phyloP scores from a whole-genome alignment of 495 filamentous ascomycete species.

The Penicillium egyptiacum region DNA sequence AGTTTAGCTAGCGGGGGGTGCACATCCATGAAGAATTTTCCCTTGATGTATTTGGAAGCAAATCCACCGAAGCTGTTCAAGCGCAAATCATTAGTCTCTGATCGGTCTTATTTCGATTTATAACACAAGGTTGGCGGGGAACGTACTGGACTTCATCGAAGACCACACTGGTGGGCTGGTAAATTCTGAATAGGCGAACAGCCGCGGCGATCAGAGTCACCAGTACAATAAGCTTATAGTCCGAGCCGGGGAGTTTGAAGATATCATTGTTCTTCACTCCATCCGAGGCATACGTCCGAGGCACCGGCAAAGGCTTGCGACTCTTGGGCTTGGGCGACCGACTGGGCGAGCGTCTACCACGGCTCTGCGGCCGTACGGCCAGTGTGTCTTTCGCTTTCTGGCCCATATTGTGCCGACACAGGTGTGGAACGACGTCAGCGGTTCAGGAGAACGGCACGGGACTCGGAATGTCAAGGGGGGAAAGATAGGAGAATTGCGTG shows the following conservation, averaged over 20 bases:
- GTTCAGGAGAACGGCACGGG: constrained; percentile 10
- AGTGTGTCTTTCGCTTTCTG: constrained; percentile 43
- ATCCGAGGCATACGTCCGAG: constrained; percentile 49
- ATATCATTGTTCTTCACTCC: constrained; percentile 55
- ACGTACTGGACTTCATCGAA: constrained; percentile 99
- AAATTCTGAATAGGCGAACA: constrained; percentile 92
- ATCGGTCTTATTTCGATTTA: background rate
- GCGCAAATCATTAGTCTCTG: constrained; percentile 3
- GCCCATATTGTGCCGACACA: constrained; percentile 29
- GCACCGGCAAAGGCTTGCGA: constrained; percentile 30
- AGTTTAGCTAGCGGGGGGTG: constrained; percentile 97
- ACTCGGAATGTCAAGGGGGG: background rate
- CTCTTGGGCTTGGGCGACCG: constrained; percentile 45
- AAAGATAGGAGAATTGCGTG: constrained; percentile 1
- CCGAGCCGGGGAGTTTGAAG: constrained; percentile 65
- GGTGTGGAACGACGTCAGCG: constrained; percentile 15
- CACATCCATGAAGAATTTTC: constrained; percentile 98
- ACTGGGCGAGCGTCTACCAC: constrained; percentile 41
- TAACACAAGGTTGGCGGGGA: background rate
- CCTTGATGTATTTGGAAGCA: constrained; percentile 98
- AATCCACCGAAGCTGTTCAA: constrained; percentile 86
- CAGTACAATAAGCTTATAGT: constrained; percentile 71
- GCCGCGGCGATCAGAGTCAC: constrained; percentile 73
- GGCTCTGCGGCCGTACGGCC: constrained; percentile 39
- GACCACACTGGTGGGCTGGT: constrained; percentile 92